Conservation (phyloP, 2,329 filamentous ascomycete species). For the Fusarium solani-melongenae region DNA sequence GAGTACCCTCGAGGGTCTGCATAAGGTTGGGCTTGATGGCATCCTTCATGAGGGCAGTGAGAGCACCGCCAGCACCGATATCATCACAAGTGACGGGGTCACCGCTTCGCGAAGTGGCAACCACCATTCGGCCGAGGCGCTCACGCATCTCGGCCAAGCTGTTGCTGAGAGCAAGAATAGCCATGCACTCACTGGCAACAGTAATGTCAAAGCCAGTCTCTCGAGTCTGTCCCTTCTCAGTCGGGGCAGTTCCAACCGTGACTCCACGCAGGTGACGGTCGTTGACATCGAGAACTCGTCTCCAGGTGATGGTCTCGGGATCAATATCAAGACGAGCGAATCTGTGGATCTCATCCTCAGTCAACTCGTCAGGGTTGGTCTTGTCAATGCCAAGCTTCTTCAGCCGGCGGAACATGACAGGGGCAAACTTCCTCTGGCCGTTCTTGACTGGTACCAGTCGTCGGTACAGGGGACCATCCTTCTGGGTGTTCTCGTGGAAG, state of each 20-base stretch:
- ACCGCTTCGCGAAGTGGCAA: conserved; percentile 85
- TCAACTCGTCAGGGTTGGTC: conserved; percentile 91
- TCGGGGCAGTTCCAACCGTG: conserved; percentile 87
- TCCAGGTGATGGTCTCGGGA: conserved; percentile 96
- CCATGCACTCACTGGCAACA: conserved; percentile 98
- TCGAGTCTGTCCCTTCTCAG: conserved; percentile 88
- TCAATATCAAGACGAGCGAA: conserved; percentile 98
- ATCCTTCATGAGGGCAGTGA: conserved; percentile 96
- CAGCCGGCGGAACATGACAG: conserved; percentile 91
- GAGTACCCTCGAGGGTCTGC: conserved; percentile 97
- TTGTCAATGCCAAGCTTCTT: conserved; percentile 97
- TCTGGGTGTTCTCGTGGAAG: conserved; percentile 97
- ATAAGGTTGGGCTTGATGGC: conserved; percentile 99
- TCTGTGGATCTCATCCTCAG: conserved; percentile 84
- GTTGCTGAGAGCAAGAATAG: conserved; percentile 93
- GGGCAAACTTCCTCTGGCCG: conserved; percentile 85
- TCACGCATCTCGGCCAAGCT: conserved; percentile 90
- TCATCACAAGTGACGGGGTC: conserved; percentile 97
- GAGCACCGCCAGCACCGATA: conserved; percentile 88
- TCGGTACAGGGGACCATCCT: conserved; percentile 87
- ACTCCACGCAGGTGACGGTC: conserved; percentile 92
- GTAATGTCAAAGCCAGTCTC: conserved; percentile 98
- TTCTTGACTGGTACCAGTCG: conserved; percentile 91
- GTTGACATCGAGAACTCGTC: conserved; percentile 95
- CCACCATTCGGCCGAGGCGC: conserved; percentile 93